Conservation (phyloP, 1,139 yeast species). For the Sugiyamaella paludigena region DNA sequence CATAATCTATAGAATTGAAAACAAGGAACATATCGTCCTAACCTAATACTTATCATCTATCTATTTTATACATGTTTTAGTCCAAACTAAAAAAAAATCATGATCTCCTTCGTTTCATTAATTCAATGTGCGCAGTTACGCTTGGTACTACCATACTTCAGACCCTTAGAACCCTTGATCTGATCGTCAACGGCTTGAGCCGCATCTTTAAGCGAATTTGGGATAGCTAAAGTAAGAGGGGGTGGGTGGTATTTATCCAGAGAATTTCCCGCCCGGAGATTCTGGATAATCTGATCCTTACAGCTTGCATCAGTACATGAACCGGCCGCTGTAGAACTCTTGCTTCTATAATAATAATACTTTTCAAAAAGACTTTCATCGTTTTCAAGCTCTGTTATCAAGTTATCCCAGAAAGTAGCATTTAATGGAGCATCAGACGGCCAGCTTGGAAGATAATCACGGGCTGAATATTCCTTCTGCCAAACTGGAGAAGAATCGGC, state of each 20-base stretch:
- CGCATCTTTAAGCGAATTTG: too few relatives aligned
- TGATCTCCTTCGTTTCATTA: too few relatives aligned
- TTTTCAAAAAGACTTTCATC: slow-evolving; percentile 7
- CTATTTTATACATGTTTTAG: too few relatives aligned
- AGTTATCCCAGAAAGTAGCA: slow-evolving; percentile 14
- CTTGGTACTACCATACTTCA: too few relatives aligned
- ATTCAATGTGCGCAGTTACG: too few relatives aligned
- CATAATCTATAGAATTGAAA: too few relatives aligned
- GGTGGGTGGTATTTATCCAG: slow-evolving; percentile 13
- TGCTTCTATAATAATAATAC: slow-evolving; percentile 10
- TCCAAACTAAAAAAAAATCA: too few relatives aligned
- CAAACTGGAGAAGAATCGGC: slow-evolving; percentile 26
- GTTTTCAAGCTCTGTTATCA: slow-evolving; percentile 1
- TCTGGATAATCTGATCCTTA: slow-evolving; percentile 5
- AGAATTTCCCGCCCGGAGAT: slow-evolving; percentile 16
- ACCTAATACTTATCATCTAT: too few relatives aligned
- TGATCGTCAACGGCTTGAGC: too few relatives aligned
- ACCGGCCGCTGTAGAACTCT: slow-evolving; percentile 11
- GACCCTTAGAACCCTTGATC: too few relatives aligned
- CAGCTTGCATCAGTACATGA: slow-evolving; percentile 7
- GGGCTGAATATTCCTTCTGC: slow-evolving; percentile 34
- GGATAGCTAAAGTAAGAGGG: too few relatives aligned
- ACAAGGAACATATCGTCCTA: too few relatives aligned
- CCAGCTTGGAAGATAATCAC: slow-evolving; percentile 27
- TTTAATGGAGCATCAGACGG: slow-evolving; percentile 7